Evolutionary conservation across 192 early-diverging fungal genomes (phyloP), one percentile per base, ranked within the genome.

Genomic region (Linderina pennispora): DNA sequence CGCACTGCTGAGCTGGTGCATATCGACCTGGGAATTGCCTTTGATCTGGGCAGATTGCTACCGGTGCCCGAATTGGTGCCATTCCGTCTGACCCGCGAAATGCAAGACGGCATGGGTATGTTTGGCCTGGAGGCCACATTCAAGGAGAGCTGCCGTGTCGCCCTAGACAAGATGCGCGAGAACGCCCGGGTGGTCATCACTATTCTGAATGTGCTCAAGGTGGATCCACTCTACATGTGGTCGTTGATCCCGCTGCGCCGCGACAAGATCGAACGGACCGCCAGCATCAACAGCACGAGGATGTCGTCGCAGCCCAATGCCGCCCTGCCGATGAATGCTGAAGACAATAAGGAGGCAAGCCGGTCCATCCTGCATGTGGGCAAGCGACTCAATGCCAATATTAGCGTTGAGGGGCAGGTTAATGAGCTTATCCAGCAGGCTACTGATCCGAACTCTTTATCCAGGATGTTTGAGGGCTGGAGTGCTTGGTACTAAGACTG

Each of bases 11-110:
- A 94, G 40, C 47, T 95, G 10, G 81, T 98, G 25, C 95, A 98
- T 59, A 98, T 98, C 32, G 95, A 98, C 58, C 80, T 95, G 33
- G 94, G 93, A 13, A 94, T 98, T 34, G 90, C 92, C 11, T 98
- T 98, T 74, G 95, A 98, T 46, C 82, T 91, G 58, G 95, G 95
- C 14, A 89, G 84, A 60, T 59, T 86, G 19, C 63, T 98, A 10
- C 74, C 88, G 2, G 79, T 87, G 14, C 93, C 95, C 14, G 94
- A 98, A 66, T 62, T 85, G 18, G 89, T 98, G 0, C 94, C 94
- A 5, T 98, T 94, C 53, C 77, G 95, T 21, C 59, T 98, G 38
- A 94, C 92, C 4, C 77, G 84, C 26, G 90, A 98, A 48, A 80
- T 97, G 41, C 77, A 92, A 8, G 80, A 90, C 40, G 93, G 87